Evolutionary conservation across 1,284 basidiomycete genomes (phyloP), one percentile per base, ranked within the genome.

Genomic region (Exobasidium cylindrosporum): DNA sequence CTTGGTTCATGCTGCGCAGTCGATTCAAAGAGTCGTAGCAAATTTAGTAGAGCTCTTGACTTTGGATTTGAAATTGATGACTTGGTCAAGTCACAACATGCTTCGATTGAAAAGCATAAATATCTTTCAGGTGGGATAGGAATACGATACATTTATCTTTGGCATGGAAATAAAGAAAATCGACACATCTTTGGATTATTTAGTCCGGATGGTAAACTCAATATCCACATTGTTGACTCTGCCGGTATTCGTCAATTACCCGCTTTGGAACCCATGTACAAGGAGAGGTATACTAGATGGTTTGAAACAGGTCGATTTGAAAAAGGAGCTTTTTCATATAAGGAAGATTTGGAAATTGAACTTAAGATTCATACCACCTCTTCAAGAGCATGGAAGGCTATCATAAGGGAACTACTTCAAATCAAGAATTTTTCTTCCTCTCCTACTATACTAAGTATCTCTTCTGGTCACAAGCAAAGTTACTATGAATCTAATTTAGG

Each of bases 181-280:
- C 85, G 96, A 14, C 93, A 98, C 73, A 86, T 97, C n/a, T 91
- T 96, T 73, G 90, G 89, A 1, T 83, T 97, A 14, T 95, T 98
- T 83, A 83, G 88, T 47, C 88, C 89, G 49, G 71, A 76, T 31
- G 74, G 74, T 49, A 88, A 88, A 72, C 54, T 70, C 46, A 67
- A 64, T 40, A 83, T 97, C 1, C 94, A 95, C 79, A 83, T 97
- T 55, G 92, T 97, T 54, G 95, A 98, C 80, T 88, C 88, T 45
- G 91, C 92, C 10, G 87, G 88, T 14, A 86, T 88, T 54, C 87
- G 92, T 26, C 92, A 97, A 76, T 86, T 97, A 30, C 84, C 88
- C 1, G 88, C 87, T 58, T 84, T 97, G 14, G 83, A 87, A 46
- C 88, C 89, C 47, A 83, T 86, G 59, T 99, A 97, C 75, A 73